Conservation (phyloP, 176 grass and related monocot species). For the Themeda triandra region DNA sequence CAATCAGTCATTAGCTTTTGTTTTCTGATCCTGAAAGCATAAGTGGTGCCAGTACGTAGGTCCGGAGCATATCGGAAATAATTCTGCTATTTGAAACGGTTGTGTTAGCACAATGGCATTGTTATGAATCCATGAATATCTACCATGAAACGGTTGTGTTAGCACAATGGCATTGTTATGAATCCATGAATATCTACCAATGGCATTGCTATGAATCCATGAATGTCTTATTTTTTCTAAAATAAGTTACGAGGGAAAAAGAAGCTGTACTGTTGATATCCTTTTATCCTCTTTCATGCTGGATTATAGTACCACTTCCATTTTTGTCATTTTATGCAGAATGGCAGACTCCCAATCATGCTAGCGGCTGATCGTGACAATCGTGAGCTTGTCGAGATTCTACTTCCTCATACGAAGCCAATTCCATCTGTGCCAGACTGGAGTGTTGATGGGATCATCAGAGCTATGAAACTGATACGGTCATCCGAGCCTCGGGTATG, state of each 20-base stretch:
- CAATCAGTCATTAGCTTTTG: neutral
- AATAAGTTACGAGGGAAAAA: neutral
- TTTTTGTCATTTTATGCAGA: slow-evolving; percentile 14
- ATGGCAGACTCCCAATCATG: slow-evolving; percentile 24
- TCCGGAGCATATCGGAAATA: neutral
- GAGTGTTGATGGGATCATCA: slow-evolving; percentile 5
- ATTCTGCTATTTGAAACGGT: neutral
- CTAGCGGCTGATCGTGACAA: slow-evolving; percentile 3
- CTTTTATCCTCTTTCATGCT: neutral
- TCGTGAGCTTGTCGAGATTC: slow-evolving; percentile 42
- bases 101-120: neutral
- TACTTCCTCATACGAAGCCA: slow-evolving; percentile 35
- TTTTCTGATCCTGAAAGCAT: neutral
- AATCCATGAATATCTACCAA: neutral
- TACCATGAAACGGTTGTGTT: too few species aligned
- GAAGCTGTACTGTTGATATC: neutral
- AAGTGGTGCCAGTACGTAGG: neutral
- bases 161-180: neutral
- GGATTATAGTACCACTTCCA: neutral
- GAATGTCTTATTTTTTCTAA: neutral
- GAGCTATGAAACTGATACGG: neutral
- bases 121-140: neutral
- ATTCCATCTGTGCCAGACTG: slow-evolving; percentile 20
- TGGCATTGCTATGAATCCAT: neutral
- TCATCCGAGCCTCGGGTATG: neutral